These are phyloP conservation scores for Chrysoporthe austroafricana DNA, from an alignment of 2,329 filamentous ascomycete genomes.

Conservation along the genomic window DNA sequence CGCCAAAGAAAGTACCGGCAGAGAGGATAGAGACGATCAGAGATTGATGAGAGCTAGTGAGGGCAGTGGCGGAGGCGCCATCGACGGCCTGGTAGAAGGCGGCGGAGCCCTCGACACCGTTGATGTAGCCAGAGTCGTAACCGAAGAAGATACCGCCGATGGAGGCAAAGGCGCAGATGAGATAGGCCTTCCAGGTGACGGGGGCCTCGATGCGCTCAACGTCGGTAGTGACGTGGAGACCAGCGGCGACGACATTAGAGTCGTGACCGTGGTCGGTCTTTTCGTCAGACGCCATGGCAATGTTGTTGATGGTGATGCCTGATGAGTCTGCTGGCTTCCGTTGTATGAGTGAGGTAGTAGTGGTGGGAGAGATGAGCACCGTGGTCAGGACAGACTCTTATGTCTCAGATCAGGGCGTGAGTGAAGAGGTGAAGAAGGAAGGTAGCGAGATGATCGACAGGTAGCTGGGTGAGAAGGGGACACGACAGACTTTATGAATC, in stretches of 20 bases:
- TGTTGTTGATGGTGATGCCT: constrained; percentile 4
- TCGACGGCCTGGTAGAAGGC: constrained; percentile 59
- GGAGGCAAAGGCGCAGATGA: constrained; percentile 71
- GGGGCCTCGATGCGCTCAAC: constrained; percentile 67
- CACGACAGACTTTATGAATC: constrained; percentile 10
- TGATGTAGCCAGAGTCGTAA: constrained; percentile 79
- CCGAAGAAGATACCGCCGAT: constrained; percentile 79
- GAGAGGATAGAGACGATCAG: constrained; percentile 78
- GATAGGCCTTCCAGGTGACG: constrained; percentile 69
- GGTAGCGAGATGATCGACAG: background rate
- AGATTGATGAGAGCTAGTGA: constrained; percentile 51
- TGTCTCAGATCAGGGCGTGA: background rate
- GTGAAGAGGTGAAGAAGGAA: background rate
- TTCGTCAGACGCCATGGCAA: constrained; percentile 24
- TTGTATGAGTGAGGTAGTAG: background rate
- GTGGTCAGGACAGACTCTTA: background rate
- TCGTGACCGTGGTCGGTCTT: constrained; percentile 13
- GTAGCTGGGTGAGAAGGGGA: background rate
- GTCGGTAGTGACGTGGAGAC: constrained; percentile 52
- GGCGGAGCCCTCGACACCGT: constrained; percentile 59
- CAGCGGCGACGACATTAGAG: constrained; percentile 27
- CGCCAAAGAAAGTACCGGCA: constrained; percentile 77
- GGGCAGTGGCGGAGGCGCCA: constrained; percentile 39
- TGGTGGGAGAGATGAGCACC: background rate
- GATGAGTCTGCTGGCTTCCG: background rate